A percentile compares a stretch with the other conserved stretches of the same genome.
Conservation (phyloP, 176 grass and related monocot species). For the Stipa capillata region DNA sequence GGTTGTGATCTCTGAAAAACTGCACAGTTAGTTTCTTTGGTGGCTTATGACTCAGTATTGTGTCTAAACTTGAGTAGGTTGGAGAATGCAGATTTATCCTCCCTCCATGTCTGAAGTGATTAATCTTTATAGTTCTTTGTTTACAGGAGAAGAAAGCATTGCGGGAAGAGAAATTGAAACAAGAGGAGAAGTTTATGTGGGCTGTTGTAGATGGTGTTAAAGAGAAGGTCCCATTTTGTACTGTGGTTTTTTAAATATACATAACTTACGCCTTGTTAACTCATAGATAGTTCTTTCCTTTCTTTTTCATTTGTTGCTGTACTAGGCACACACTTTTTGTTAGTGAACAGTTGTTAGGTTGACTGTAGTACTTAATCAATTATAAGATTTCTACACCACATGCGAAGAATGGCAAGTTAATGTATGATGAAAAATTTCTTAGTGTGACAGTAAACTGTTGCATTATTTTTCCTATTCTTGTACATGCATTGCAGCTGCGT, state of each 20-base stretch:
- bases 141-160: slow-evolving; percentile 81
- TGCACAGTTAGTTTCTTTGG: not conserved
- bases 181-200: slow-evolving; percentile 94
- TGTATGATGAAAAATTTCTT: not conserved
- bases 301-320: not conserved
- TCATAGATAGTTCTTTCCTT: not conserved
- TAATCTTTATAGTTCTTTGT: slow-evolving; percentile 3
- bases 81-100: not conserved
- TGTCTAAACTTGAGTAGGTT: not conserved
- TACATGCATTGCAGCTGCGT: not conserved
- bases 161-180: slow-evolving; percentile 68
- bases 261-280: not conserved
- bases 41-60: not conserved
- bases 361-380: not conserved
- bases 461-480: not conserved
- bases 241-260: not conserved
- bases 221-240: slow-evolving; percentile 73
- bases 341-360: not conserved
- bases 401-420: not conserved
- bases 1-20: not conserved
- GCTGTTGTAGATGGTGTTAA: slow-evolving; percentile 80
- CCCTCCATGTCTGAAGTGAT: not conserved
- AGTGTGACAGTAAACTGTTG: too few species aligned
- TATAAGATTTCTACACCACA: not conserved
- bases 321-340: not conserved